Percentiles rank a stretch among this genome's conserved stretches.
Evolutionary conservation across 2,329 filamentous ascomycete genomes (phyloP).

Genomic region (Apiospora kogelbergensis): DNA sequence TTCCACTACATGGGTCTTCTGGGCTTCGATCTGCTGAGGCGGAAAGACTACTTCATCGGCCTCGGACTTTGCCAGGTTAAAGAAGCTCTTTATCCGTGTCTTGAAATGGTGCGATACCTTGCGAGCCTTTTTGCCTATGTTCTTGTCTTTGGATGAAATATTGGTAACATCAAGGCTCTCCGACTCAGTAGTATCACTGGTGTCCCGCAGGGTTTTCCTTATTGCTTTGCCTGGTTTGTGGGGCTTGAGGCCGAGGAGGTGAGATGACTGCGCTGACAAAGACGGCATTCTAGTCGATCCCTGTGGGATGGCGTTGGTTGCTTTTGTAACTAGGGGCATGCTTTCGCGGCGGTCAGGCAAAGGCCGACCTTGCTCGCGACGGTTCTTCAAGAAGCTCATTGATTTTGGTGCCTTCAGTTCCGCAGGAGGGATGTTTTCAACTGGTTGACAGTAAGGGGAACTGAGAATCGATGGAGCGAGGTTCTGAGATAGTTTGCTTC

Average conservation of each 20-base stretch:
- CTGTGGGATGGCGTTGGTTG: constrained; percentile 23
- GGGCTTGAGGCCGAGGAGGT: constrained; percentile 41
- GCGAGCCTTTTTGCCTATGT: constrained; percentile 53
- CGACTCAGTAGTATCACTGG: constrained; percentile 39
- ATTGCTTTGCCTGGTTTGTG: constrained; percentile 33
- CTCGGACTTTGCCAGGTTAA: constrained; percentile 42
- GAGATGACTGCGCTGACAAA: constrained; percentile 39
- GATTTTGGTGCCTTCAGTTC: constrained; percentile 50
- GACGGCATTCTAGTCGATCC: background rate
- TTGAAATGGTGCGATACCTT: constrained; percentile 64
- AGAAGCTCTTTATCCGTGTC: constrained; percentile 59
- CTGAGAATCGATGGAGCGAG: background rate
- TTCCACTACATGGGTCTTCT: constrained; percentile 31
- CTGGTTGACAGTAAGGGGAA: constrained; percentile 7
- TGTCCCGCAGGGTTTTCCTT: constrained; percentile 49
- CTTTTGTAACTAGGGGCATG: constrained; percentile 8
- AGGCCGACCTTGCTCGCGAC: constrained; percentile 22
- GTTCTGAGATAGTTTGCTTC: background rate
- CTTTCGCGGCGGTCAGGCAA: constrained; percentile 8
- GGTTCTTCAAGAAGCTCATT: constrained; percentile 50
- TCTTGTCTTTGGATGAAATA: constrained; percentile 28
- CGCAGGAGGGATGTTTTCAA: constrained; percentile 30
- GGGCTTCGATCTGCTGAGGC: constrained; percentile 53
- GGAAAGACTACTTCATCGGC: constrained; percentile 39
- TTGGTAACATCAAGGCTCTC: constrained; percentile 6